Base-by-base conservation (phyloP, 2,329 filamentous ascomycete genomes). In the Ceratocystis diversiconidia region DNA sequence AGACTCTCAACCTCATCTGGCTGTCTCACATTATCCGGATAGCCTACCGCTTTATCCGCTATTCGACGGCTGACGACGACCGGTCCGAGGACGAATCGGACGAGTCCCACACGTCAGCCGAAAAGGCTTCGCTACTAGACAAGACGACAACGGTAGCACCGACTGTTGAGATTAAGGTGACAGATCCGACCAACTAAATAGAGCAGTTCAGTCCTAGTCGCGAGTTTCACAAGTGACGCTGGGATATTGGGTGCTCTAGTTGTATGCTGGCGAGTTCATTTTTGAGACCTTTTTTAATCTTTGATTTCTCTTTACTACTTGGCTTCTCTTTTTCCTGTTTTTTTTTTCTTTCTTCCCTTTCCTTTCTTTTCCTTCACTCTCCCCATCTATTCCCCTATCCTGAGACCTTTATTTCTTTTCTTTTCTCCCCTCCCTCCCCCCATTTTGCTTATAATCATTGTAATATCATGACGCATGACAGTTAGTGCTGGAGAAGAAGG, bases 1-100 rank as follows among this genome's bases (percentile, higher is more conserved):
- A 92, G 75, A 82, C 84, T 1, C 79, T 92, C 64, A 92, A 92
- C 73, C 74, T 92, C 8, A 90, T 92, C 76, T 92, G 89, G 89
- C 82, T 91, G 67, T 89, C 85, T 75, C 84, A 87, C 74, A 90
- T 92, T 71, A 73, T 88, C 67, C 81, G 88, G 69, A 90, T 92
- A 69, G 86, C 86, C 60, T 89, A 85, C 71, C 81, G 88, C 67
- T 88, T 89, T 70, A 77, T 88, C 19, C 78, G 82, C 52, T 81
- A 81, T 70, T 81, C 82, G 63, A 78, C 80, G 22, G 81, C 80
- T 43, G 82, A 85, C 62, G 89, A 92, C 72, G 88, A 90, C 68
- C 81, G 88, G 68, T 90, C 86, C 68, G 87, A 89, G 61, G 78
- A 75, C 22, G 84, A 87, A 70, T 86, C 87, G 60, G 84, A 85